Evolutionary conservation across 495 filamentous ascomycete genomes (phyloP).

Genomic region (Evansstolkia leycettana): DNA sequence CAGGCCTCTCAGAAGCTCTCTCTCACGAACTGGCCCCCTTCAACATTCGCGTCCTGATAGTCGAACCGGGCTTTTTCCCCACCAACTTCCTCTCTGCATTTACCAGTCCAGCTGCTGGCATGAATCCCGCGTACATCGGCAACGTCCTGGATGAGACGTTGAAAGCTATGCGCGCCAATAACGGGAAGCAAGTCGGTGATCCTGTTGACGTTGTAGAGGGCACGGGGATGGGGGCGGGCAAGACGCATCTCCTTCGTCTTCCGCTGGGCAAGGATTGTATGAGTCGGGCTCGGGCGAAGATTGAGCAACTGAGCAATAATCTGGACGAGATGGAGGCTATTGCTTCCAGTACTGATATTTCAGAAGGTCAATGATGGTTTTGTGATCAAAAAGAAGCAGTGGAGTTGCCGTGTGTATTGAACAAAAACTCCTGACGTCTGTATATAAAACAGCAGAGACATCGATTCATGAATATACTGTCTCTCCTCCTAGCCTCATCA

Average conservation of each 20-base stretch:
- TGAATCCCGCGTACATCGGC: slow-evolving; percentile 19
- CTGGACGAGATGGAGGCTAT: slow-evolving; percentile 4
- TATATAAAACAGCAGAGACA: too few species aligned
- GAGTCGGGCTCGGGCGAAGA: slow-evolving; percentile 1
- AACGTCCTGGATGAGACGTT: slow-evolving; percentile 17
- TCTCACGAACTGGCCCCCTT: slow-evolving; percentile 14
- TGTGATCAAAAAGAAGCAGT: background rate
- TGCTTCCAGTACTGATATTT: slow-evolving; percentile 3
- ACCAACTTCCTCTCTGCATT: slow-evolving; percentile 11
- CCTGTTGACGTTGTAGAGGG: slow-evolving; percentile 27
- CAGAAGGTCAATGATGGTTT: too few species aligned
- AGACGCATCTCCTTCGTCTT: slow-evolving; percentile 8
- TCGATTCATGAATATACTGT: too few species aligned
- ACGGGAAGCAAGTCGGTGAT: slow-evolving; percentile 27
- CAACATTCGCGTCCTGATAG: slow-evolving; percentile 18
- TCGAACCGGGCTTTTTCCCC: slow-evolving; percentile 27
- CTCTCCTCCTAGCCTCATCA: too few species aligned
- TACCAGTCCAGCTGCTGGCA: slow-evolving; percentile 7
- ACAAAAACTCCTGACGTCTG: too few species aligned
- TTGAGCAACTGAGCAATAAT: slow-evolving; percentile 2
- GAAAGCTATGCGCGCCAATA: slow-evolving; percentile 8
- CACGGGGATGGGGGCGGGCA: slow-evolving; percentile 16
- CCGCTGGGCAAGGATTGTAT: slow-evolving; percentile 9
- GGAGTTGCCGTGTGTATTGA: too few species aligned
- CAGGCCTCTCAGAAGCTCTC: slow-evolving; percentile 12